These are phyloP conservation scores for Cordyceps tenuipes DNA, from an alignment of 2,329 filamentous ascomycete species.

Conservation along the genomic window DNA sequence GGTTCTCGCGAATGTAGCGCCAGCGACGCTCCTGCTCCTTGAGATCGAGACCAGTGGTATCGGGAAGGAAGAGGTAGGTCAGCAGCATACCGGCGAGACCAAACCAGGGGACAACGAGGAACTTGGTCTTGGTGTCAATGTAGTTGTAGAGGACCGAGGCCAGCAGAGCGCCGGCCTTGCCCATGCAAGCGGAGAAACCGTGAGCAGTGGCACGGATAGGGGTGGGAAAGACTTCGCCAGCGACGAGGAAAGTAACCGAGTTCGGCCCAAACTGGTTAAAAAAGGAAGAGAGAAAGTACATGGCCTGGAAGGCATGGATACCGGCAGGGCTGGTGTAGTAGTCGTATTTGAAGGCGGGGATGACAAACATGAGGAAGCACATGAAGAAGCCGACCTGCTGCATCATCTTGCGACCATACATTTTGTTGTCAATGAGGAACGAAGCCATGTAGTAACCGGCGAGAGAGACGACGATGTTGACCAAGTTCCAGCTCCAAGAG, in stretches of 20 bases:
- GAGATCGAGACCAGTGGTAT: conserved; percentile 91
- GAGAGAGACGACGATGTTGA: conserved; percentile 82
- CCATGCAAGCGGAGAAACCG: conserved; percentile 85
- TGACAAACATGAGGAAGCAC: conserved; percentile 87
- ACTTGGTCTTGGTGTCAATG: conserved; percentile 75
- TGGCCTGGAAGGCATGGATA: conserved; percentile 87
- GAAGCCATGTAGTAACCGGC: conserved; percentile 85
- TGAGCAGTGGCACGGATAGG: conserved; percentile 89
- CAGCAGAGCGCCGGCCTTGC: conserved; percentile 80
- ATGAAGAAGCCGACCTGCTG: conserved; percentile 89
- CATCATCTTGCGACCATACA: conserved; percentile 95
- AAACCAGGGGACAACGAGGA: conserved; percentile 93
- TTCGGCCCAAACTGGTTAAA: conserved; percentile 99
- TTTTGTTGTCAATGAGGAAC: conserved; percentile 87
- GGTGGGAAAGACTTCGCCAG: conserved; percentile 93
- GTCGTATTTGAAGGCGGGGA: conserved; percentile 80
- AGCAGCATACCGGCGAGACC: conserved; percentile 78
- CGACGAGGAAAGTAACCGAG: conserved; percentile 90
- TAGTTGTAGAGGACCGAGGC: conserved; percentile 92
- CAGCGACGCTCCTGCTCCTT: conserved; percentile 96
- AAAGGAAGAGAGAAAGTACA: conserved; percentile 97
- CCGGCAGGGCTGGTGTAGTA: conserved; percentile 67
- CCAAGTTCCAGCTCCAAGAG: conserved; percentile 84
- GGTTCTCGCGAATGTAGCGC: conserved; percentile 73
- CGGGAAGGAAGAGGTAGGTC: conserved; percentile 82